phyloP scores from a whole-genome alignment of 176 grass and related monocot species.

The Triticum urartu region DNA sequence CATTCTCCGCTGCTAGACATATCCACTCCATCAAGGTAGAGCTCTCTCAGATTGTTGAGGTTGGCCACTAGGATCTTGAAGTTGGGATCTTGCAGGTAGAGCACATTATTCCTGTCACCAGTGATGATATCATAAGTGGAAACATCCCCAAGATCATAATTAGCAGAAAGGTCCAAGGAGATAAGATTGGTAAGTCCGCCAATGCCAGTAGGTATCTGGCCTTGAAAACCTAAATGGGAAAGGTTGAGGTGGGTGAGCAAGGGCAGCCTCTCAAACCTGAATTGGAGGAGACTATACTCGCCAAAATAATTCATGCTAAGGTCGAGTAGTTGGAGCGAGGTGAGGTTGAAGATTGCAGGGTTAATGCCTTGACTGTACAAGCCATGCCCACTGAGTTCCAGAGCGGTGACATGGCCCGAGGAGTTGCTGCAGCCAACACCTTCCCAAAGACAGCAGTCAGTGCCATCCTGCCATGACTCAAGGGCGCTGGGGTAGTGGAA shows the following conservation, averaged over 20 bases:
- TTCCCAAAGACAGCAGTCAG: neutral
- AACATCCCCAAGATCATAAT: too few species aligned
- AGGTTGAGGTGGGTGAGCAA: conserved; percentile 25
- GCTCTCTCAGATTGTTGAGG: neutral
- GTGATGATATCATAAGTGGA: too few species aligned
- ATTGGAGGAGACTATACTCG: too few species aligned
- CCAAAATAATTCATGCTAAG: conserved; percentile 3
- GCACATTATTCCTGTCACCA: too few species aligned
- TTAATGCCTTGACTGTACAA: neutral
- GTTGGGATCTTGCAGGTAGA: too few species aligned
- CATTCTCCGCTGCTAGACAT: neutral
- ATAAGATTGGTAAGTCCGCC: too few species aligned
- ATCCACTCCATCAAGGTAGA: neutral
- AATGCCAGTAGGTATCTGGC: too few species aligned
- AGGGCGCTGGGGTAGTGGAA: fast-evolving
- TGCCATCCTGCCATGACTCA: neutral
- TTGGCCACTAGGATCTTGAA: neutral
- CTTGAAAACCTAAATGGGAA: neutral
- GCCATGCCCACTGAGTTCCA: neutral
- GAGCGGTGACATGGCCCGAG: neutral
- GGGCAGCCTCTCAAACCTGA: conserved; percentile 1
- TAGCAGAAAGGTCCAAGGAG: too few species aligned
- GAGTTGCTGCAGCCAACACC: neutral
- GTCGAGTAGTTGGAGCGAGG: neutral
- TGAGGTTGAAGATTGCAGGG: neutral